phyloP scores from a whole-genome alignment of 805 yeast genomes.

The Pichia ethanolica region DNA sequence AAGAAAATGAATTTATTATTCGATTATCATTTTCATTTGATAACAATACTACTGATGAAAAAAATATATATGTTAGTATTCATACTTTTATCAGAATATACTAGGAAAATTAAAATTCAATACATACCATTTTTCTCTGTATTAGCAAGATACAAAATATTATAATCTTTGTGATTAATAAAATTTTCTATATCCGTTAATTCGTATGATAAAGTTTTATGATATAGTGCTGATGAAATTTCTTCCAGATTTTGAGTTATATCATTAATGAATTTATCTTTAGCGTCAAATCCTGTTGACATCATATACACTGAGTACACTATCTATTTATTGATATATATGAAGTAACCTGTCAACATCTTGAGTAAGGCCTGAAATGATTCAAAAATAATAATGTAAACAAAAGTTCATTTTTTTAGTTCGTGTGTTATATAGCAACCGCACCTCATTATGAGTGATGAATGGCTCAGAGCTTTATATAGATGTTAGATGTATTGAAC shows the following conservation, averaged over 20 bases:
- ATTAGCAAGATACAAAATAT: not conserved
- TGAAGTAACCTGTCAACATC: not conserved
- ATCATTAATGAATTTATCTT: not conserved
- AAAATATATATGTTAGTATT: not conserved
- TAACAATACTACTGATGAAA: not conserved
- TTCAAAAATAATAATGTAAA: too few species aligned
- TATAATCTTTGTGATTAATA: not conserved
- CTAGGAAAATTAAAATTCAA: not conserved
- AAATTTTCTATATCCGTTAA: not conserved
- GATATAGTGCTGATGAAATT: not conserved
- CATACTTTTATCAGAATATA: not conserved
- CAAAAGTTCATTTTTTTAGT: too few species aligned
- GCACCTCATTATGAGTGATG: too few species aligned
- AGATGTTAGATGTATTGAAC: too few species aligned
- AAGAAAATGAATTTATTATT: not conserved
- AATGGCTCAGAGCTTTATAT: too few species aligned
- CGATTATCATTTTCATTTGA: not conserved
- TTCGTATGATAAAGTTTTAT: not conserved
- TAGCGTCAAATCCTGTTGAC: not conserved
- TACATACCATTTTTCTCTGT: not conserved
- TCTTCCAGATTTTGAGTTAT: not conserved
- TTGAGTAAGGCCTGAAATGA: too few species aligned
- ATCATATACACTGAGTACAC: too few species aligned
- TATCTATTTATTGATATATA: too few species aligned
- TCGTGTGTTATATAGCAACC: too few species aligned